Evolutionary conservation across 2,329 filamentous ascomycete species (phyloP).

Genomic region (Tolypocladium tundrense): DNA sequence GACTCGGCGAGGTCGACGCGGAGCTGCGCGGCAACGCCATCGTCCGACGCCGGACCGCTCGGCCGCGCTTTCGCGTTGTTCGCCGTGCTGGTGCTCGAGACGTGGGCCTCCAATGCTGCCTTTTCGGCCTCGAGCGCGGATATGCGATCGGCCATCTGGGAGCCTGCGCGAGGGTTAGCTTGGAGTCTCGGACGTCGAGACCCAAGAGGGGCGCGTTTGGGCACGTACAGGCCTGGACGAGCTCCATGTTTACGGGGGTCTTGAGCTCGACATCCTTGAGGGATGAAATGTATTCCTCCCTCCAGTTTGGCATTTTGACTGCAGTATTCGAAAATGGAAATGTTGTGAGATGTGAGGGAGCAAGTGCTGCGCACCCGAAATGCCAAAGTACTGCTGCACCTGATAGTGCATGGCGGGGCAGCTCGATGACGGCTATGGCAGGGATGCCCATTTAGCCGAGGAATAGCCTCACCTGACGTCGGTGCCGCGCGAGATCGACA

Average conservation of each 20-base stretch:
- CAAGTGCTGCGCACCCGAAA: neutral
- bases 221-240: conserved; percentile 68
- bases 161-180: conserved; percentile 35
- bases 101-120: conserved; percentile 23
- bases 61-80: conserved; percentile 4
- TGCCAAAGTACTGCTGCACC: neutral
- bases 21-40: conserved; percentile 35
- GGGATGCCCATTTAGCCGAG: conserved; percentile 15
- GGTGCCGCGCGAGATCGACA: neutral
- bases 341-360: neutral
- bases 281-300: conserved; percentile 68
- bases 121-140: conserved; percentile 52
- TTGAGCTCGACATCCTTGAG: conserved; percentile 65
- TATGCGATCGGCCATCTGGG: conserved; percentile 56
- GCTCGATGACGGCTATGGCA: neutral
- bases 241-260: conserved; percentile 46
- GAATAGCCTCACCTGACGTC: conserved; percentile 14
- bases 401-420: conserved; percentile 3
- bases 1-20: conserved; percentile 66
- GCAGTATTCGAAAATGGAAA: neutral
- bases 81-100: conserved; percentile 11
- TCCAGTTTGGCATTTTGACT: conserved; percentile 54
- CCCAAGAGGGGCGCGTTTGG: conserved; percentile 2
- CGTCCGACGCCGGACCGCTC: conserved; percentile 10
- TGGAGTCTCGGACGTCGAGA: neutral